phyloP scores from a whole-genome alignment of 169 alveolate species.

The Eimeria praecox region DNA sequence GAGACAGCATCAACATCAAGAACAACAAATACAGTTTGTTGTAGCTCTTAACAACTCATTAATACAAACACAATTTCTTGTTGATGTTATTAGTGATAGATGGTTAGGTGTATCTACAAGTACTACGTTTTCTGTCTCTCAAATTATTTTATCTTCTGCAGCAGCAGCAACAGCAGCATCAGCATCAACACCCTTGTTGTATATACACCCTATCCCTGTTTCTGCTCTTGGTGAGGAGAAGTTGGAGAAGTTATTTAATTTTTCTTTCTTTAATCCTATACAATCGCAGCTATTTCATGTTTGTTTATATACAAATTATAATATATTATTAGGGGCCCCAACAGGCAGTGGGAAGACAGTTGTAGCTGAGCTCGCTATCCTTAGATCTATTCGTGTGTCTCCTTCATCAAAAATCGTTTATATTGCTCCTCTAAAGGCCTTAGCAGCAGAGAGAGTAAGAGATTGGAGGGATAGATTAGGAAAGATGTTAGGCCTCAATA shows the following conservation, averaged over 20 bases:
- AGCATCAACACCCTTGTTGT: slow-evolving; percentile 84
- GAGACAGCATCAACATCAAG: slow-evolving; percentile 9
- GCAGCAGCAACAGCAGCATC: slow-evolving; percentile 79
- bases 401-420: slow-evolving; percentile 96
- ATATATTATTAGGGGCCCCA: slow-evolving; percentile 99
- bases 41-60: slow-evolving; percentile 82
- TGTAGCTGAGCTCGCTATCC: slow-evolving; percentile 98
- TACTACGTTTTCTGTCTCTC: not conserved
- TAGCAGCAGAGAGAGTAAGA: slow-evolving; percentile 94
- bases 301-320: slow-evolving; percentile 96
- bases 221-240: slow-evolving; percentile 81
- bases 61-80: slow-evolving; percentile 80
- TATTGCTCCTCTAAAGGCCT: slow-evolving; percentile 99
- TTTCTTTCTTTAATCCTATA: slow-evolving; percentile 85
- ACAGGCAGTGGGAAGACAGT: slow-evolving; percentile 99
- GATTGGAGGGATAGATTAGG: slow-evolving; percentile 90
- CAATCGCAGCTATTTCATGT: slow-evolving; percentile 93
- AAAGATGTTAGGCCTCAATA: slow-evolving; percentile 90
- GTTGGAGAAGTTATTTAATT: slow-evolving; percentile 83
- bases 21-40: slow-evolving; percentile 73
- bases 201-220: slow-evolving; percentile 83
- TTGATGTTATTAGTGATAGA: slow-evolving; percentile 79
- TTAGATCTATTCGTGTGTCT: slow-evolving; percentile 91
- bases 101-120: slow-evolving; percentile 82
- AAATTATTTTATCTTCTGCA: slow-evolving; percentile 65